Evolutionary conservation across 345 rosid genomes (phyloP), one percentile per base, ranked within the genome.

Genomic region (Diplotaxis tenuifolia): DNA sequence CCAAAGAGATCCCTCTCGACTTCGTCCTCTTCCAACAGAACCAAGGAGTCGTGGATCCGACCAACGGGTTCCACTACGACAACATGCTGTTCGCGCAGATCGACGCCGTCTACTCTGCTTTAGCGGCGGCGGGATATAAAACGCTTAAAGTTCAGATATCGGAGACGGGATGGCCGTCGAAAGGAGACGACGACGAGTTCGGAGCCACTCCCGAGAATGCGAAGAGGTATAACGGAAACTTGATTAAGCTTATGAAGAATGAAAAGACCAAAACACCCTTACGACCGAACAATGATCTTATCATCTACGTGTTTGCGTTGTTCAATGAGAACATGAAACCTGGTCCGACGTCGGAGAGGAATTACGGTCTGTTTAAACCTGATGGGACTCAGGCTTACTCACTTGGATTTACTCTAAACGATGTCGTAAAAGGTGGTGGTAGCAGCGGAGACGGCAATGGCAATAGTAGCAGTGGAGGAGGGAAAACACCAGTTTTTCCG

Each of bases 131-230:
- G 27, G 99, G 98, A 4, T 90, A 79, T 68, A 86, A 83, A 80
- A 84, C 89, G 8, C 72, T 92, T 2, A 79, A 73, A 0, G 78
- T 96, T 20, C 86, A 87, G 61, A 87, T 96, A 66, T 96, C 98
- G 52, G 99, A 96, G 77, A 96, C 98, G 0, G 99, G 99, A 20
- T 96, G 99, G 99, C 99, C 99, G 9, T 92, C 99, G 0, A 90
- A 84, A 66, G 99, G 99, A 15, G 99, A 92, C 45, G 85, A 23
- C 9, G 90, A 92, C 12, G 99, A 96, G 77, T 70, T 80, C 0
- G 99, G 99, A 5, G 98, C 98, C 0, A 83, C 94, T 3, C 75
- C 59, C 7, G 98, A 96, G 14, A 90, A 96, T 38, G 99, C 98
- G 0, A 87, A 84, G 87, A 89, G 74, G 71, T 96, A 92, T 25